Base-by-base conservation (phyloP, 2,329 filamentous ascomycete species). In the Fusarium sp. region DNA sequence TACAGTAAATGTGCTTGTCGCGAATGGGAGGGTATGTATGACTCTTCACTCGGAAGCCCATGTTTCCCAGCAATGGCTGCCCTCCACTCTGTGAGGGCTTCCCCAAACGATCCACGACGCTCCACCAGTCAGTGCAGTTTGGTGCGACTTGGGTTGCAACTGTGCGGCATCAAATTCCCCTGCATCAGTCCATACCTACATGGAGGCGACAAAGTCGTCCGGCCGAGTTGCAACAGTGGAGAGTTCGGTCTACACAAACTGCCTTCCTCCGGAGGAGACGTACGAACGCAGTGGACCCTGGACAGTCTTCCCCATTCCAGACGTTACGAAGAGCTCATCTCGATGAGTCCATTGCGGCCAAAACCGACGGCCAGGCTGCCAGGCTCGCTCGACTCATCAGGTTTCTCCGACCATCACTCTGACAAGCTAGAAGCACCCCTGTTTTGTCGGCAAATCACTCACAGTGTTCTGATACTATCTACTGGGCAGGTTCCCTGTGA, bases 161-260 rank as follows among this genome's bases (percentile, higher is more conserved):
- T 69, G 65, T 64, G 54, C 39, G 48, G 48, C 66, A 59, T 61
- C 52, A 33, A 62, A 63, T 71, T 75, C 64, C 66, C 73, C 56
- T 73, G 59, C 58, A 64, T 72, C 64, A 45, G 70, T 71, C 54
- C 64, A 71, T 67, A 58, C 65, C 43, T 68, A 35, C 65, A 58
- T 65, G 18, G 29, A 65, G 67, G 22, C 35, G 35, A 50, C 52
- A 43, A 35, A 57, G 52, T 65, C 52, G 33, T 54, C 61, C 31
- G 61, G 61, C 45, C 33, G 56, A 39, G 22, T 27, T 59, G 58
- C 20, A 39, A 48, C 66, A 52, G 39, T 39, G 54, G 45, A 65
- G 27, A 33, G 13, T 20, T 69, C 35, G 31, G 65, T 37, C 33
- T 56, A 54, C 37, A 29, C 29, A 57, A 54, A 50, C 33, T 27